Base-by-base conservation (phyloP, 1,139 yeast species). In the Citeromyces hawaiiensis region DNA sequence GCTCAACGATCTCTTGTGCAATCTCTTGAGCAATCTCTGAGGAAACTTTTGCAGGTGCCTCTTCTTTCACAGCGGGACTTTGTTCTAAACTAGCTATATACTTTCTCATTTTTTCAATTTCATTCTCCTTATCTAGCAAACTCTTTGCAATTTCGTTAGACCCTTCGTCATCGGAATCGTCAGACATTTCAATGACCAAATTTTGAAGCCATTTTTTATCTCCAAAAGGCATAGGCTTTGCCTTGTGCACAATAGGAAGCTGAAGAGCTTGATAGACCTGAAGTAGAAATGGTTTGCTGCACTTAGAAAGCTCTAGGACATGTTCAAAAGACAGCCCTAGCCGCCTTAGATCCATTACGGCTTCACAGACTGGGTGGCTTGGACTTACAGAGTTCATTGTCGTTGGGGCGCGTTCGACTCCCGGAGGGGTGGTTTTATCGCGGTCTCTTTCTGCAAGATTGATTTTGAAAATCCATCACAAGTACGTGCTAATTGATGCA, bases 311-410 rank as follows among this genome's bases (percentile, higher is more conserved):
- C 8, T 38, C 38, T 27, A 42, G 29, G 3, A 50, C 46, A 17
- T 48, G 45, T 7, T 36, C 40, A 31, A 39, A 49, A 13, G 44
- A 41, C 35, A 44, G 40, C 9, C 53, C 53, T 11, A 50, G 43
- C n/a, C 51, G 40, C 21, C 42, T 35, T 31, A 50, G 40, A 36
- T 47, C 52, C 13, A 17, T 32, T 16, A 49, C 44, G 2, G 53
- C 50, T 36, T 48, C 50, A 36, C 43, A 46, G 13, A 48, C 45
- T 4, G 44, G 45, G 35, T 36, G 36, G 10, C 17, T 18, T 25
- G 14, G 21, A 32, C n/a, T 23, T 16, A n/a, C 23, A 15, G 23
- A 16, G 19, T 34, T 34, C 36, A 34, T 34, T 23, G 5, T 23
- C 27, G 11, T 7, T 9, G 5, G 27, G 11, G 27, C 9, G 27